These are phyloP conservation scores for Drechslerella coelobrocha DNA, from an alignment of 2,329 filamentous ascomycete species.

Conservation along the genomic window DNA sequence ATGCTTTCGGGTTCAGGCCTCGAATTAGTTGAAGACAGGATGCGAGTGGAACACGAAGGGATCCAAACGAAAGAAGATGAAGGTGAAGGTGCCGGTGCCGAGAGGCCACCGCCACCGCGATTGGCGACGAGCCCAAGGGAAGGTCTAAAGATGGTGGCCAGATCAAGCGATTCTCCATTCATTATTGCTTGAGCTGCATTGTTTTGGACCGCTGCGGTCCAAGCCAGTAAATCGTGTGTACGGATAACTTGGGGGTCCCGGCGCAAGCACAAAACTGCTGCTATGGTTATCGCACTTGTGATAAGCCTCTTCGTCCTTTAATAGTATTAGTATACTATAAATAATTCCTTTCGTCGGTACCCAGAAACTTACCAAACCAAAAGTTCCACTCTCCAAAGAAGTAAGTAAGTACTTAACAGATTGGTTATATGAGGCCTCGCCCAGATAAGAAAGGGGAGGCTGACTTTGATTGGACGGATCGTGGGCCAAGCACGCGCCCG, in stretches of 20 bases:
- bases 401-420: no score
- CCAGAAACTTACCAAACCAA: neutral
- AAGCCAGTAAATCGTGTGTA: neutral
- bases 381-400: no score
- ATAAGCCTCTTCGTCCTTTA: no score
- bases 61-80: constrained; percentile 9
- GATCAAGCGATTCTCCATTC: constrained; percentile 11
- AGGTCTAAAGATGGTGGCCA: constrained; percentile 23
- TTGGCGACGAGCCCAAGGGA: neutral
- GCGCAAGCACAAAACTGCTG: no score
- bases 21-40: constrained; percentile 1
- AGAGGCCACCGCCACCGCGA: constrained; percentile 1
- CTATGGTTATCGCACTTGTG: no score
- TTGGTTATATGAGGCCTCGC: neutral
- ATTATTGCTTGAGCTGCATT: constrained; percentile 3
- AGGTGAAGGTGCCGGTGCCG: neutral
- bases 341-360: neutral
- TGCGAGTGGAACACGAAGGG: constrained; percentile 17
- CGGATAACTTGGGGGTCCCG: neutral
- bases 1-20: constrained; percentile 13
- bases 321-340: constrained; percentile 2
- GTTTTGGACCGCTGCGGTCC: no score
- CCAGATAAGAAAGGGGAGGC: neutral
- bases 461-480: constrained; percentile 5
- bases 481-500: constrained; percentile 4